Evolutionary conservation across 2,329 filamentous ascomycete genomes (phyloP).

Genomic region (Atkinsonella texensis): DNA sequence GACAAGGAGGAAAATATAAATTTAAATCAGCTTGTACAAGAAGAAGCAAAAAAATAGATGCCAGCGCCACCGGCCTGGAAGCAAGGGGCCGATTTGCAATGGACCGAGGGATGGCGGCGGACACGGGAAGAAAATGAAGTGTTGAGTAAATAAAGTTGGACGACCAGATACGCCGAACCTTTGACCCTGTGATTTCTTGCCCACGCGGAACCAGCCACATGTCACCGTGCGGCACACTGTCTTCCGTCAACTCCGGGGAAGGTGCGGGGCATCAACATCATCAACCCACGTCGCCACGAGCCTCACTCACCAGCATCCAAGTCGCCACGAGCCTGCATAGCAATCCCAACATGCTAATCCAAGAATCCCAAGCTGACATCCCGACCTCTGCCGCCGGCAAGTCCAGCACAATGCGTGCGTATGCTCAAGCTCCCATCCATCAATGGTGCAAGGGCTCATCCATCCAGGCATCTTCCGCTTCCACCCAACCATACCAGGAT

Average conservation of each 20-base stretch:
- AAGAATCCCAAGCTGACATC: conserved; percentile 40
- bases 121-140: background rate
- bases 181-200: conserved; percentile 2
- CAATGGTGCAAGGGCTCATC: conserved; percentile 3
- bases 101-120: conserved; percentile 2
- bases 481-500: conserved; percentile 72
- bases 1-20: background rate
- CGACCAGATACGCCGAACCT: background rate
- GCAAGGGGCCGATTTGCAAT: background rate
- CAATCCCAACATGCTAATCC: conserved; percentile 35
- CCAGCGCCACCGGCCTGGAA: background rate
- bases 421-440: conserved; percentile 4
- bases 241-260: no score
- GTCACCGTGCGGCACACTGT: background rate
- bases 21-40: background rate
- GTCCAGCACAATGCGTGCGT: conserved; percentile 40
- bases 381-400: conserved; percentile 39
- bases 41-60: background rate
- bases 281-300: background rate
- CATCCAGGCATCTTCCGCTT: conserved; percentile 71
- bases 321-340: background rate
- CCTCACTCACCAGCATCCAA: no score
- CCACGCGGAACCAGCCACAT: background rate
- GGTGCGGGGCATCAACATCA: background rate
- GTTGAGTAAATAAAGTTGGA: background rate